Evolutionary conservation across 2,329 filamentous ascomycete species (phyloP).

Genomic region (Ramichloridium luteum): DNA sequence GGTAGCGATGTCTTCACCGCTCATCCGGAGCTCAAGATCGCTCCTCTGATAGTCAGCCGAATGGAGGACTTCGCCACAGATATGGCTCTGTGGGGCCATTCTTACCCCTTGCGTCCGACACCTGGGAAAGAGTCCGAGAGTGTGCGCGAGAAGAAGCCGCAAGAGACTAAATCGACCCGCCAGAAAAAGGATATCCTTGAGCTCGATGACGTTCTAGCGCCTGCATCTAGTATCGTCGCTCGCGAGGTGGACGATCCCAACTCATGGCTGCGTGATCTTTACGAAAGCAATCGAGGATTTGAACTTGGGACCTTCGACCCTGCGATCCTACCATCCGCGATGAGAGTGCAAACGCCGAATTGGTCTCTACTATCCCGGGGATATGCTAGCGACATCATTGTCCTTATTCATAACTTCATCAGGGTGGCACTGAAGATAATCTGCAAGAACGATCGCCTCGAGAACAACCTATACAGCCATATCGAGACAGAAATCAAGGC

Average conservation of each 20-base stretch:
- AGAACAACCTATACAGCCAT: conserved; percentile 30
- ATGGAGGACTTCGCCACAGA: conserved; percentile 18
- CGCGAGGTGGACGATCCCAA: not conserved
- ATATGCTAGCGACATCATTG: conserved; percentile 42
- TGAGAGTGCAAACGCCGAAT: conserved; percentile 31
- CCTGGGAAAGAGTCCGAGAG: conserved; percentile 2
- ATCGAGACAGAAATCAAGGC: conserved; percentile 36
- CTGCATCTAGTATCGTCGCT: not conserved
- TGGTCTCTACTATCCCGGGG: conserved; percentile 39
- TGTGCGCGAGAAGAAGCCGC: conserved; percentile 21
- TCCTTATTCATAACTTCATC: conserved; percentile 44
- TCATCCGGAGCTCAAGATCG: conserved; percentile 22
- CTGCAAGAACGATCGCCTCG: conserved; percentile 35
- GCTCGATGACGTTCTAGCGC: conserved; percentile 3
- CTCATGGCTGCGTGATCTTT: conserved; percentile 6
- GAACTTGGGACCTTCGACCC: conserved; percentile 36
- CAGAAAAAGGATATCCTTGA: conserved; percentile 4
- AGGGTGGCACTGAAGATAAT: conserved; percentile 28
- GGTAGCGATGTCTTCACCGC: conserved; percentile 24
- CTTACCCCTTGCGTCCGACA: conserved; percentile 15
- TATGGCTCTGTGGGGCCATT: conserved; percentile 19
- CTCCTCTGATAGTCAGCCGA: conserved; percentile 23
- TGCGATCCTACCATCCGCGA: conserved; percentile 26
- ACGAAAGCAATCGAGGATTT: conserved; percentile 7
- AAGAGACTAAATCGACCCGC: conserved; percentile 15